phyloP scores from a whole-genome alignment of 2,329 filamentous ascomycete genomes.

The Trichoderma aggressivum region DNA sequence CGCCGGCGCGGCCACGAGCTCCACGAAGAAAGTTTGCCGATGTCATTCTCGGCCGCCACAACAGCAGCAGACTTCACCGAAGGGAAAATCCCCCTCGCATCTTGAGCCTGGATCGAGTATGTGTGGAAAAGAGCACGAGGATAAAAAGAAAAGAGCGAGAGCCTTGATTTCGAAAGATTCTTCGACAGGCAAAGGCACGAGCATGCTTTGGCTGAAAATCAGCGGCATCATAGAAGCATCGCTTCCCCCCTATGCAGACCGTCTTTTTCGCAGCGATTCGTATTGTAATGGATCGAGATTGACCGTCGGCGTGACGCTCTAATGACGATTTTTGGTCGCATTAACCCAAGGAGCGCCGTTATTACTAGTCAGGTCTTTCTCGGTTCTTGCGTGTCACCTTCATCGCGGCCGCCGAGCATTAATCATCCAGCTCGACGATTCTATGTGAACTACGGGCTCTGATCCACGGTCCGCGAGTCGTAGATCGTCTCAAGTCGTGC shows the following conservation, averaged over 20 bases:
- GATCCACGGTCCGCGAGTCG: constrained; percentile 29
- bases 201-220: neutral
- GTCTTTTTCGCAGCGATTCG: neutral
- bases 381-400: neutral
- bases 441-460: constrained; percentile 42
- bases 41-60: constrained; percentile 5
- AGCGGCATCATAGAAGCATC: neutral
- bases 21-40: constrained; percentile 15
- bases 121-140: neutral
- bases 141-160: neutral
- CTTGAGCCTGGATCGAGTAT: neutral
- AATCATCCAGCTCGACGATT: constrained; percentile 42
- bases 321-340: neutral
- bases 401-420: neutral
- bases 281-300: constrained; percentile 6
- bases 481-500: constrained; percentile 30
- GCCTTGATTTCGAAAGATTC: neutral
- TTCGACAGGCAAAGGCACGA: neutral
- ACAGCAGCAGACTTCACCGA: neutral
- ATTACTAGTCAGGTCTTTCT: neutral
- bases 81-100: neutral
- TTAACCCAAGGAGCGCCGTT: neutral
- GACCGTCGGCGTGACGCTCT: constrained; percentile 1
- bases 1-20: constrained; percentile 9
- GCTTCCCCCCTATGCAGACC: neutral